Base-by-base conservation (phyloP, 306 rosid species). In the Vigna mungo region DNA sequence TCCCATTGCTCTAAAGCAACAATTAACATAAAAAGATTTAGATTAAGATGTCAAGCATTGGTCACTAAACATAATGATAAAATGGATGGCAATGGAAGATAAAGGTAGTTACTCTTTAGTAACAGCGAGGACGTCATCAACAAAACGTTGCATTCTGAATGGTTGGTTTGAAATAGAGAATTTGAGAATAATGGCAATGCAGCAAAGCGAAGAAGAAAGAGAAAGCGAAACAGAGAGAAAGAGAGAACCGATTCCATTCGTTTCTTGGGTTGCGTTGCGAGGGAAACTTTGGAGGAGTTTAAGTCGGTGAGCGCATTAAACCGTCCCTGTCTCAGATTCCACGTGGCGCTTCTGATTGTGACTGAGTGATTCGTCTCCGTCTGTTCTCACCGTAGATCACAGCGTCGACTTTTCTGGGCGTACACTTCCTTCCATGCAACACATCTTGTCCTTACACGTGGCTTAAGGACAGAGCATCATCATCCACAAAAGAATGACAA, bases 71-170 rank as follows among this genome's bases (percentile, higher is more conserved):
- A 9, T 43, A 43, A 43, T 30, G 34, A 41, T 41, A 41, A 41
- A 37, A 39, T 7, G 10, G 44, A 39, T 39, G 10, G 2, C 0
- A 39, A 55, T 41, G 46, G 9, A 52, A 3, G 36, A 68, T 44
- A 23, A 59, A 62, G 12, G 30, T 66, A 32, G 90, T 89, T 83
- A 92, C 97, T 92, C 97, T 89, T 92, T 86, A 73, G 87, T 72
- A 36, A 92, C 86, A 54, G 92, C 97, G 58, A 92, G 88, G 54
- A 64, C 81, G 60, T 80, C 73, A 83, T 90, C 97, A 59, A 89
- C 92, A 76, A 85, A 81, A 32, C 87, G 87, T 69, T 89, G 92
- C 80, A 92, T 89, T 83, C 2, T 59, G 9, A 6, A 16, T 41
- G 9, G 41, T 36, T 36, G 41, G 41, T 36, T 7, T 9, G 44